Conservation (phyloP, 176 grass and related monocot genomes). For the Triticum dicoccoides region DNA sequence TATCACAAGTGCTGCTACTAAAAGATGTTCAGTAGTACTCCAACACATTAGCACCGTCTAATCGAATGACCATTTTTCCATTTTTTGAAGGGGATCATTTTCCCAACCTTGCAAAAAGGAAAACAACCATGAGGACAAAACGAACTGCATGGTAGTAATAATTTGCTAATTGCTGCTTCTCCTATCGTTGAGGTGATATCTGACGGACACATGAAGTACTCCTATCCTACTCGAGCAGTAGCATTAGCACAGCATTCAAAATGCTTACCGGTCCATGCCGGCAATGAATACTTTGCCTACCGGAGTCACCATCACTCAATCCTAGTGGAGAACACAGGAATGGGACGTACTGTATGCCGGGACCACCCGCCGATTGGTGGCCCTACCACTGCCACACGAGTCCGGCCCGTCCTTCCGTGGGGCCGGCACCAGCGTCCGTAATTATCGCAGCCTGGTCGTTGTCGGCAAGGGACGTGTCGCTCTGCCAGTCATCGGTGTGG, state of each 20-base stretch:
- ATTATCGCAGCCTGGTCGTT: conserved; percentile 29
- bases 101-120: not conserved
- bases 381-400: not conserved
- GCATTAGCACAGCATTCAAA: not conserved
- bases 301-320: not conserved
- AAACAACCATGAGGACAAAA: not conserved
- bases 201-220: not conserved
- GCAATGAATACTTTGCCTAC: not conserved
- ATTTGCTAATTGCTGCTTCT: not conserved
- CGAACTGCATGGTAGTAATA: not conserved
- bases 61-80: too few species aligned
- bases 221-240: not conserved
- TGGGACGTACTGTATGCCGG: not conserved
- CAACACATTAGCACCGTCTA: not conserved
- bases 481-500: not conserved
- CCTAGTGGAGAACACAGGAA: not conserved
- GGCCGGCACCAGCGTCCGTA: conserved; percentile 30
- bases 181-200: not conserved
- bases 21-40: not conserved
- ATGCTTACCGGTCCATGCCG: not conserved
- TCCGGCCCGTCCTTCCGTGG: not conserved
- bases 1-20: not conserved
- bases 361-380: not conserved
- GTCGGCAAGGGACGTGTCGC: conserved; percentile 38
- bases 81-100: not conserved